Conservation (phyloP, 2,329 filamentous ascomycete species). For the Cladosporium sp. region DNA sequence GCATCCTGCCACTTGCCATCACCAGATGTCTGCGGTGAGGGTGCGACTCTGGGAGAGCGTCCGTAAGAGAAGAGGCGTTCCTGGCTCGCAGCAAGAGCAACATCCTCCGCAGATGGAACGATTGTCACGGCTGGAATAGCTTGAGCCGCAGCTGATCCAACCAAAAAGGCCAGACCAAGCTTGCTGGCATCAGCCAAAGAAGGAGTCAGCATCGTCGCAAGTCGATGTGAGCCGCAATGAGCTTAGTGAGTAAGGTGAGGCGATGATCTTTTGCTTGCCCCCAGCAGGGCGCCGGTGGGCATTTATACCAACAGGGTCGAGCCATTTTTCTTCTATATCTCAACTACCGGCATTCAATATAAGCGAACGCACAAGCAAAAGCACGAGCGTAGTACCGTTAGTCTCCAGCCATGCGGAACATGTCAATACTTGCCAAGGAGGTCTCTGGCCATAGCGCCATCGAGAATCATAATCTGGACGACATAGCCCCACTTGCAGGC, state of each 20-base stretch:
- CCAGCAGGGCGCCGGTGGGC: background rate
- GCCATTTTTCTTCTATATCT: background rate
- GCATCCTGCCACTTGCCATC: slow-evolving; percentile 48
- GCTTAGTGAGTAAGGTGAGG: background rate
- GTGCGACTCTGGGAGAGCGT: slow-evolving; percentile 30
- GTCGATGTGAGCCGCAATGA: background rate
- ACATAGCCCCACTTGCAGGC: background rate
- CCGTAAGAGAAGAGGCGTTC: slow-evolving; percentile 35
- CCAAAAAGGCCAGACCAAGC: slow-evolving; percentile 9
- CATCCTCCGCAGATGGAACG: slow-evolving; percentile 2
- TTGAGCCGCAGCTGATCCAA: slow-evolving; percentile 2
- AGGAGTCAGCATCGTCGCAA: slow-evolving; percentile 6
- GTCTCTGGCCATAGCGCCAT: slow-evolving; percentile 5
- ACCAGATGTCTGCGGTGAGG: slow-evolving; percentile 32
- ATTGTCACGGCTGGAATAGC: slow-evolving; percentile 1
- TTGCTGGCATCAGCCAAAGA: slow-evolving; percentile 11
- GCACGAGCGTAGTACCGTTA: slow-evolving; percentile 4
- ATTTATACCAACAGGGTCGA: background rate
- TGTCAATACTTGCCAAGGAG: background rate
- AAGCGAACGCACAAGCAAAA: background rate
- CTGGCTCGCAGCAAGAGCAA: slow-evolving; percentile 24
- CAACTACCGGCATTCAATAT: background rate
- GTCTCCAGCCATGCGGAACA: slow-evolving; percentile 7
- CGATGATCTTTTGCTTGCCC: background rate
- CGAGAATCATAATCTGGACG: background rate